Evolutionary conservation across 2,329 filamentous ascomycete species (phyloP).

Genomic region (Xylaria sp.): DNA sequence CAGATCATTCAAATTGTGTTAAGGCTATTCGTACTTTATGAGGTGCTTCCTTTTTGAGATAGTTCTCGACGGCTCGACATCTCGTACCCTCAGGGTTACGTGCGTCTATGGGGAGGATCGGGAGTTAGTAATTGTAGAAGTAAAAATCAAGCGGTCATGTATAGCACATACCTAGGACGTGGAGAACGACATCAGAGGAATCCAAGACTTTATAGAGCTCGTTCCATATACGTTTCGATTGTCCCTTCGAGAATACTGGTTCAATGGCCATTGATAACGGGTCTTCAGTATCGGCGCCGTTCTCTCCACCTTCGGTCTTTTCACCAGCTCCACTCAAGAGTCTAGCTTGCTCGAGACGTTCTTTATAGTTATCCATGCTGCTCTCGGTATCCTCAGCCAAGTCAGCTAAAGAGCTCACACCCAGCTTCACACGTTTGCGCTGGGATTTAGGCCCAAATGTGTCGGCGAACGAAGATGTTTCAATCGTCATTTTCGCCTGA

Average conservation of each 20-base stretch:
- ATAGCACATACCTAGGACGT: conserved; percentile 63
- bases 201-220: conserved; percentile 69
- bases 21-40: neutral
- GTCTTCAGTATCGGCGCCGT: conserved; percentile 55
- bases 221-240: conserved; percentile 95
- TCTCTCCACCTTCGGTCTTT: conserved; percentile 57
- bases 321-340: conserved; percentile 77
- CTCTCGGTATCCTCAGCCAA: conserved; percentile 82
- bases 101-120: conserved; percentile 66
- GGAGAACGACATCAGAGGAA: conserved; percentile 92
- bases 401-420: conserved; percentile 82
- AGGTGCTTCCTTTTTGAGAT: conserved; percentile 85
- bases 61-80: conserved; percentile 91
- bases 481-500: conserved; percentile 91
- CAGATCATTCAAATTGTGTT: neutral
- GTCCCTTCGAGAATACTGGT: conserved; percentile 92
- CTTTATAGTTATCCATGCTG: conserved; percentile 83
- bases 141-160: neutral
- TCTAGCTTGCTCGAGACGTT: conserved; percentile 81
- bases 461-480: conserved; percentile 84
- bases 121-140: conserved; percentile 52
- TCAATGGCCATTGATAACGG: conserved; percentile 75
- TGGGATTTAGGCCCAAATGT: conserved; percentile 95
- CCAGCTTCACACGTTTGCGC: conserved; percentile 90
- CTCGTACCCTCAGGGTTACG: conserved; percentile 90